These are phyloP conservation scores for Coemansia guatemalensis DNA, from an alignment of 192 early-diverging fungal species.

Conservation along the genomic window DNA sequence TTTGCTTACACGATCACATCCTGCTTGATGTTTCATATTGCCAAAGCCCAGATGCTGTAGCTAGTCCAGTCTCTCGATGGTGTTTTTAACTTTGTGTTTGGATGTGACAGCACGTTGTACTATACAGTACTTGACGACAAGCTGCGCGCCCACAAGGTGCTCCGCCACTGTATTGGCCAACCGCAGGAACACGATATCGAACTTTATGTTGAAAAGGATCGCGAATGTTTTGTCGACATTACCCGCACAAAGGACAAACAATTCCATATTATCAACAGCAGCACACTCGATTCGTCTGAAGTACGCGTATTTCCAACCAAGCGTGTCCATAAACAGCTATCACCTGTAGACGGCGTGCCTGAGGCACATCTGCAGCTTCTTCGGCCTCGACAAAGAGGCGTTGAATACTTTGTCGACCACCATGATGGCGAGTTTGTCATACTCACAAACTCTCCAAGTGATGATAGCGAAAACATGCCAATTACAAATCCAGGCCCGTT, in stretches of 20 bases:
- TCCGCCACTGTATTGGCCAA: slow-evolving; percentile 26
- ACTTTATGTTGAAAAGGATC: slow-evolving; percentile 63
- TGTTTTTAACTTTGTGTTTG: slow-evolving; percentile 69
- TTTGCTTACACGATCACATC: not conserved
- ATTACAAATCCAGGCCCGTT: slow-evolving; percentile 56
- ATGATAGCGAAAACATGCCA: slow-evolving; percentile 16
- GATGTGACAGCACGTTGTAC: slow-evolving; percentile 56
- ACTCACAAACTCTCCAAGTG: slow-evolving; percentile 42
- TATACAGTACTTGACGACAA: slow-evolving; percentile 72
- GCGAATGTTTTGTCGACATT: slow-evolving; percentile 74
- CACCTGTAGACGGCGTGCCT: not conserved
- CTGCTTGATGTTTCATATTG: not conserved
- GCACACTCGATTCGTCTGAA: slow-evolving; percentile 71
- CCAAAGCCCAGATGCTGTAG: slow-evolving; percentile 10
- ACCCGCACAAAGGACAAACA: slow-evolving; percentile 70
- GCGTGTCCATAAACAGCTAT: not conserved
- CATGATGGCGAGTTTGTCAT: slow-evolving; percentile 56
- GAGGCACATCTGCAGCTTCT: slow-evolving; percentile 42
- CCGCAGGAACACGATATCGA: slow-evolving; percentile 21
- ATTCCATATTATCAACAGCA: slow-evolving; percentile 69
- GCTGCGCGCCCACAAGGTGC: slow-evolving; percentile 62
- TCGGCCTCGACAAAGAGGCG: slow-evolving; percentile 55
- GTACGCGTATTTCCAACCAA: slow-evolving; percentile 55
- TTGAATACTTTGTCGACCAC: slow-evolving; percentile 80
- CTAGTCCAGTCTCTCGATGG: slow-evolving; percentile 44